Conservation (phyloP, 805 yeast genomes). For the Kluyveromyces siamensis region DNA sequence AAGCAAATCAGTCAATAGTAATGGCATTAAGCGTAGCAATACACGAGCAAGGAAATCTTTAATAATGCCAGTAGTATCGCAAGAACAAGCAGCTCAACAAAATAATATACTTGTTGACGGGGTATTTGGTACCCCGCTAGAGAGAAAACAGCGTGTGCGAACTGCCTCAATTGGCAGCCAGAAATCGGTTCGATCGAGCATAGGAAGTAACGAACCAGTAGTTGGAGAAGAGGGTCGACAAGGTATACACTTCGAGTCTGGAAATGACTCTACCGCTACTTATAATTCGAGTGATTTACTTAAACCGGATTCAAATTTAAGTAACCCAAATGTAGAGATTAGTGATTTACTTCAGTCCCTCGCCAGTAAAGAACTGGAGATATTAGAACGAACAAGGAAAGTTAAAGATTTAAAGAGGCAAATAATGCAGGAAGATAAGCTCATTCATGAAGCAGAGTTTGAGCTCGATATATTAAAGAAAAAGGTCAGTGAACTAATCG, state of each 20-base stretch:
- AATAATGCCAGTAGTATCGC: constrained; percentile 6
- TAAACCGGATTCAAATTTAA: background rate
- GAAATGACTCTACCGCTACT: background rate
- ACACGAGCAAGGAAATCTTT: constrained; percentile 5
- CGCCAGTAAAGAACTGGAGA: constrained; percentile 61
- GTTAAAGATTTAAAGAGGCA: constrained; percentile 39
- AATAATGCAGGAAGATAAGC: constrained; percentile 41
- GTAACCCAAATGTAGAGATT: constrained; percentile 26
- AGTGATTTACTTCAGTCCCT: constrained; percentile 49
- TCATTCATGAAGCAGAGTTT: constrained; percentile 33
- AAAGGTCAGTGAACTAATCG: constrained; percentile 25
- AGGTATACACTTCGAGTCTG: background rate
- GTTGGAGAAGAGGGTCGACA: background rate
- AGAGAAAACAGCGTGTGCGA: background rate
- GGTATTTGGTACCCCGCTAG: background rate
- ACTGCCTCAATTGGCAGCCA: constrained; percentile 6
- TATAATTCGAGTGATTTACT: background rate
- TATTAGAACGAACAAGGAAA: constrained; percentile 53
- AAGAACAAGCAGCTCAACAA: background rate
- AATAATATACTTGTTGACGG: background rate
- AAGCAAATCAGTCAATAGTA: background rate
- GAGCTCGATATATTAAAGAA: constrained; percentile 28
- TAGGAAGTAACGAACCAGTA: constrained; percentile 5
- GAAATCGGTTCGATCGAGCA: constrained; percentile 14
- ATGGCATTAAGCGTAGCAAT: constrained; percentile 1